Evolutionary conservation across 2,329 filamentous ascomycete genomes (phyloP).

Genomic region (Trichoderma afroharzianum): DNA sequence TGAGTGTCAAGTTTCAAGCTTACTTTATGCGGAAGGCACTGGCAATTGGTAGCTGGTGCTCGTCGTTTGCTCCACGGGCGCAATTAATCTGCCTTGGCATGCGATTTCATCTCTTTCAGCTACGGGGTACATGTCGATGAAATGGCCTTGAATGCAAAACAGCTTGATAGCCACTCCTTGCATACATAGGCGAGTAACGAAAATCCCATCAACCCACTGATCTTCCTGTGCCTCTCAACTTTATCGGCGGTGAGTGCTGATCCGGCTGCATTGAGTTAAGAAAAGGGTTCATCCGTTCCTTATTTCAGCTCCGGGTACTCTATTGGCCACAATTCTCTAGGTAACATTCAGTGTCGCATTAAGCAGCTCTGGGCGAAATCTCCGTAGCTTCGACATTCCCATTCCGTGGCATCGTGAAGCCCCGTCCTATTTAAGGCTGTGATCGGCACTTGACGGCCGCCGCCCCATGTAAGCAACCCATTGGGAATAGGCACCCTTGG

Average conservation of each 20-base stretch:
- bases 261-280: background rate
- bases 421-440: background rate
- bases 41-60: background rate
- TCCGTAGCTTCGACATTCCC: background rate
- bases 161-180: background rate
- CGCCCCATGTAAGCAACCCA: background rate
- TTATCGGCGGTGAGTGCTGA: background rate
- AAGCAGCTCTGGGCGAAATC: background rate
- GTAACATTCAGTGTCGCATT: background rate
- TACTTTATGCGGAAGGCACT: background rate
- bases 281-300: background rate
- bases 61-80: background rate
- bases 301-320: background rate
- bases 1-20: background rate
- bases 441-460: background rate
- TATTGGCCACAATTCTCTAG: background rate
- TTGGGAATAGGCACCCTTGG: background rate
- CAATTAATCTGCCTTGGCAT: background rate
- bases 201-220: background rate
- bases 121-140: background rate
- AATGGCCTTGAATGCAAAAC: background rate
- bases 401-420: background rate
- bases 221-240: background rate
- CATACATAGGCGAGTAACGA: background rate
- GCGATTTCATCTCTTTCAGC: background rate